These are phyloP conservation scores for Gymnopilus junonius DNA, from an alignment of 768 basidiomycete species.

Conservation along the genomic window DNA sequence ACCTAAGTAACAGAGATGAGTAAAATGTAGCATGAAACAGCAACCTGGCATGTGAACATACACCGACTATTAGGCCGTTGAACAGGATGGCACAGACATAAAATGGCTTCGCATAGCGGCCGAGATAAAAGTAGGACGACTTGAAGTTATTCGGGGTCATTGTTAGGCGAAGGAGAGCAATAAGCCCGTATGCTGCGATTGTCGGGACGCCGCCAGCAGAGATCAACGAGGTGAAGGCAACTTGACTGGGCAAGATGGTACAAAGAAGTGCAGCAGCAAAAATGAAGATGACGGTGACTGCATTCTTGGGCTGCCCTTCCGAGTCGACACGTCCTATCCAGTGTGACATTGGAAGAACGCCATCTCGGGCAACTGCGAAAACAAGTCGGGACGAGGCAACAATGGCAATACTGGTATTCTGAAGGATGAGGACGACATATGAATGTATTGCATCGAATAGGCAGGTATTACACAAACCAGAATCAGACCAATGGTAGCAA, in stretches of 20 bases:
- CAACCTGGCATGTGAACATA: constrained; percentile 39
- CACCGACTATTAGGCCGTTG: constrained; percentile 76
- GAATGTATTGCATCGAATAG: neutral
- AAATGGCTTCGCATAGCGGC: constrained; percentile 66
- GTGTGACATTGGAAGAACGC: constrained; percentile 79
- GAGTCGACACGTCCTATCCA: constrained; percentile 83
- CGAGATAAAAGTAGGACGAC: constrained; percentile 73
- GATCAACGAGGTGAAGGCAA: constrained; percentile 90
- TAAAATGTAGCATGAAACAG: constrained; percentile 10
- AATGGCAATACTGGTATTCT: constrained; percentile 89
- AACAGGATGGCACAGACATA: constrained; percentile 71
- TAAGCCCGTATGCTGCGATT: constrained; percentile 87
- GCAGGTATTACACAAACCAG: constrained; percentile 52
- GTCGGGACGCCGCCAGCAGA: constrained; percentile 88
- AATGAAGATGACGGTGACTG: constrained; percentile 84
- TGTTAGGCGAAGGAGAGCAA: constrained; percentile 75
- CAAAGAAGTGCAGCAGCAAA: constrained; percentile 80
- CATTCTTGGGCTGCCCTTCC: constrained; percentile 78
- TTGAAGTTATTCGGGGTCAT: constrained; percentile 80
- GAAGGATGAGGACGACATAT: constrained; percentile 2
- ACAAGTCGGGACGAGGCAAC: constrained; percentile 89
- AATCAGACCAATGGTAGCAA: constrained; percentile 85
- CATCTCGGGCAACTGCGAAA: constrained; percentile 94
- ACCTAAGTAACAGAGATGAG: constrained; percentile 46
- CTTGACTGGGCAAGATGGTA: constrained; percentile 87